Percentiles rank a stretch among this genome's conserved stretches.
These are phyloP conservation scores for Arachis stenosperma DNA, from an alignment of 306 rosid genomes.

Conservation along the genomic window DNA sequence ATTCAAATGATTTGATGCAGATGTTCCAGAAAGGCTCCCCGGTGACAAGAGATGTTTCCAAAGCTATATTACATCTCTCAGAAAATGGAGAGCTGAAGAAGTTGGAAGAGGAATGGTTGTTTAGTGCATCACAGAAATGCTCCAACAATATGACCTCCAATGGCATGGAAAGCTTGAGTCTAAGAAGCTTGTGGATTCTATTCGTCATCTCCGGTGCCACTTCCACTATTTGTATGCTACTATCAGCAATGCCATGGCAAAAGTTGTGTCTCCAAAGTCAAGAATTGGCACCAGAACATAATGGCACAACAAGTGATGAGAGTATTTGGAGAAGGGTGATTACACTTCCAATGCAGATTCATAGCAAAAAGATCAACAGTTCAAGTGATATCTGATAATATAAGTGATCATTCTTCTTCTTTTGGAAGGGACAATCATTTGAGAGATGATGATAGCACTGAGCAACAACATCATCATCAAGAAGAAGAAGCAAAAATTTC, in stretches of 20 bases:
- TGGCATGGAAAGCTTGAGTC: conserved; percentile 38
- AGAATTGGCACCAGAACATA: conserved; percentile 28
- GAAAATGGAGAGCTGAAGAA: conserved; percentile 45
- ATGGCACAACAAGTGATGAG: conserved; percentile 23
- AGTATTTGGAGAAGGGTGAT: conserved; percentile 29
- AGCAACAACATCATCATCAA: conserved; percentile 22
- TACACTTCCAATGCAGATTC: conserved; percentile 18
- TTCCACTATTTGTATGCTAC: conserved; percentile 56
- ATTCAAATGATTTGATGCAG: conserved; percentile 46
- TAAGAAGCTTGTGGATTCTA: conserved; percentile 59
- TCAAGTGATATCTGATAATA: background rate
- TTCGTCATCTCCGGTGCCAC: conserved; percentile 54
- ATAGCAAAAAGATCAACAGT: conserved; percentile 24
- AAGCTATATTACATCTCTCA: conserved; percentile 53
- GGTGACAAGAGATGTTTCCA: conserved; percentile 59
- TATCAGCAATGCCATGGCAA: conserved; percentile 32
- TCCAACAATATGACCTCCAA: conserved; percentile 30
- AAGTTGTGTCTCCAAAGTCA: conserved; percentile 4
- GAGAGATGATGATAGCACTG: conserved; percentile 5
- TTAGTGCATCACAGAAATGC: conserved; percentile 42
- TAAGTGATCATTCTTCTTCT: conserved; percentile 9
- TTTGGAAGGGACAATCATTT: conserved; percentile 10
- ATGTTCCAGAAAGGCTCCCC: conserved; percentile 81
- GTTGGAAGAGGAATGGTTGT: conserved; percentile 47
- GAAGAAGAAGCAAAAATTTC: background rate